Percentiles rank a stretch among this genome's conserved stretches.
Conservation (phyloP, 768 basidiomycete species). For the Mycena vulgaris region DNA sequence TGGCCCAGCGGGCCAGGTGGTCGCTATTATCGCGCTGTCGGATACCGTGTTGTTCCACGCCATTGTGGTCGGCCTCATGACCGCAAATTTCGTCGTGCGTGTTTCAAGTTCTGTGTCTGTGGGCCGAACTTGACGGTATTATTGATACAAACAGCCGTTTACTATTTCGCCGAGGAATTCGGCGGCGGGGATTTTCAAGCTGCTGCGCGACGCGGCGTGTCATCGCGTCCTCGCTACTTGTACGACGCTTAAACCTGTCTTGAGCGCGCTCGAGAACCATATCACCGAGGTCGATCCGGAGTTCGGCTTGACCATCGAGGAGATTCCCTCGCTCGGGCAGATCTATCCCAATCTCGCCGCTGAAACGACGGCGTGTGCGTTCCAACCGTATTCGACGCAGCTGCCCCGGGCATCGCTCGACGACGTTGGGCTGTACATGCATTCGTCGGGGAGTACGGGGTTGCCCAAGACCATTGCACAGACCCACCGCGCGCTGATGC, state of each 20-base stretch:
- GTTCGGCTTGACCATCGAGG: neutral
- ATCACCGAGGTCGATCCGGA: neutral
- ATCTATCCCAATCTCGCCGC: conserved; percentile 2
- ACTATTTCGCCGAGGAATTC: neutral
- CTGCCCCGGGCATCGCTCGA: conserved; percentile 41
- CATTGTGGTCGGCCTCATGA: conserved; percentile 36
- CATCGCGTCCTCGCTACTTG: neutral
- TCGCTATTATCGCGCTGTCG: conserved; percentile 55
- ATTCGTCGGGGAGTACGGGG: conserved; percentile 68
- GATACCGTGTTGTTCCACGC: conserved; percentile 58
- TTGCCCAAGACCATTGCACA: conserved; percentile 60
- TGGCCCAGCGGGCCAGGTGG: conserved; percentile 48
- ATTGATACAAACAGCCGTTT: neutral
- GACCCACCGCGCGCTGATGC: conserved; percentile 43
- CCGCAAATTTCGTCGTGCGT: conserved; percentile 13
- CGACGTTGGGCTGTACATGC: conserved; percentile 54
- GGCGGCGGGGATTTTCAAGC: neutral
- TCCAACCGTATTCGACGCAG: conserved; percentile 30
- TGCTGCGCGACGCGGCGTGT: neutral
- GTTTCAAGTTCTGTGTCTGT: neutral
- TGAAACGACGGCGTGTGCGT: neutral
- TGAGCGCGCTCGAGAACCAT: neutral
- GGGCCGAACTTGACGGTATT: neutral
- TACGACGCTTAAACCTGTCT: neutral
- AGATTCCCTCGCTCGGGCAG: neutral